Base-by-base conservation (phyloP, 2,329 filamentous ascomycete genomes). In the Waltergamsia citrina region DNA sequence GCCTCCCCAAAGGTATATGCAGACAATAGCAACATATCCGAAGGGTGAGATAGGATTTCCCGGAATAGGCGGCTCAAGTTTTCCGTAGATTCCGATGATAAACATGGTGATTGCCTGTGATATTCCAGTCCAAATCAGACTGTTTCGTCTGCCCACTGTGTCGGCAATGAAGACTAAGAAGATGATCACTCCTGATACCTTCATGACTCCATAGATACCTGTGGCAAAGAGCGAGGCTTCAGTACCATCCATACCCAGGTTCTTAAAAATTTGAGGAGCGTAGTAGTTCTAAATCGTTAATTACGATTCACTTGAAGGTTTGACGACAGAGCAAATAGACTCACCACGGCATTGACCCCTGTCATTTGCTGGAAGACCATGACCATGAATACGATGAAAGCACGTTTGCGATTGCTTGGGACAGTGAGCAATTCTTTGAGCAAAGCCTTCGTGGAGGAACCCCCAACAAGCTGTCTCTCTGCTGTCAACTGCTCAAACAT, bases 231-330 rank as follows among this genome's bases (percentile, higher is more conserved):
- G 67, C 16, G 63, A 60, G 3, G 67, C 68, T 47, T 67, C 71
- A 4, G 70, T 71, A 4, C 74, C 74, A 2, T 47, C 60, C 34
- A 81, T 63, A 17, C 78, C 78, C 28, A 82, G 70, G 14, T 66
- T 70, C 41, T 64, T 62, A 59, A 82, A 82, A n/a, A 81, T 70
- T 2, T 68, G 74, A 0, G 76, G 75, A 0, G 62, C 64, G 48
- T 74, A 78, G 52, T 78, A 78, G 56, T 78, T 80, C 84, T 74
- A n/a, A n/a, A n/a, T n/a, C n/a, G n/a, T n/a, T n/a, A n/a, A n/a
- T n/a, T n/a, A n/a, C n/a, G 49, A 10, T 8, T 1, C 27, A 35
- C 5, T 3, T 21, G 14, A 21, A 9, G 12, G n/a, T 3, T 10
- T 19, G 14, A 20, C 29, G n/a, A 17, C 20, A 14, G 23, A 25